Evolutionary conservation across 176 grass and related monocot species (phyloP).

Genomic region (Carex kokanica): DNA sequence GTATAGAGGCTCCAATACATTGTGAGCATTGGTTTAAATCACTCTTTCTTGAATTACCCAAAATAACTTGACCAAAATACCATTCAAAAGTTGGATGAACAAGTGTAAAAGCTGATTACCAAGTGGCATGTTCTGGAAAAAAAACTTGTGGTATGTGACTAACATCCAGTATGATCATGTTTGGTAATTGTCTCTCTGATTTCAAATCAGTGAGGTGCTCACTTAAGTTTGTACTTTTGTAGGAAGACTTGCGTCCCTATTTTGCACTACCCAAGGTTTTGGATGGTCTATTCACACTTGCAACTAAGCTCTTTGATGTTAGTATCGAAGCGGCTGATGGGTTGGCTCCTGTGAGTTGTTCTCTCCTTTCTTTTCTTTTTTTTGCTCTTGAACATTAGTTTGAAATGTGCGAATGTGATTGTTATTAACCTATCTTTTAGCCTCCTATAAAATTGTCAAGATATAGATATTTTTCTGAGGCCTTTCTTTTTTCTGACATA

Average conservation of each 20-base stretch:
- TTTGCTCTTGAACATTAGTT: not conserved
- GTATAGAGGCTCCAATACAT: not conserved
- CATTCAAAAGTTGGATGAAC: not conserved
- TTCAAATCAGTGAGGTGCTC: not conserved
- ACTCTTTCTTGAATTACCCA: not conserved
- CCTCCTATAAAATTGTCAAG: not conserved
- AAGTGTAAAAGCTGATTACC: not conserved
- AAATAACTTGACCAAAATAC: not conserved
- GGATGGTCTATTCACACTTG: constrained; percentile 90
- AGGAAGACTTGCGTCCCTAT: constrained; percentile 96
- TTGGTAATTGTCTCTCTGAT: not conserved
- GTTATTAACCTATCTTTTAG: not conserved
- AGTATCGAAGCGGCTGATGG: constrained; percentile 81
- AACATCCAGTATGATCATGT: not conserved
- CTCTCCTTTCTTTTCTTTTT: constrained; percentile 4
- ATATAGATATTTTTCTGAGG: not conserved
- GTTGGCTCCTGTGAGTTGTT: constrained; percentile 72
- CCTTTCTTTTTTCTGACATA: not conserved
- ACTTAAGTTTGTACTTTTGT: constrained; percentile 12
- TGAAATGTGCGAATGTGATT: not conserved
- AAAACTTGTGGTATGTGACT: not conserved
- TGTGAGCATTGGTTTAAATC: not conserved
- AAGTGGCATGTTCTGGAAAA: not conserved
- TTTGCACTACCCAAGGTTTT: constrained; percentile 94
- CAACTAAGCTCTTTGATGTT: constrained; percentile 88